A percentile compares a stretch with the other conserved stretches of the same genome.
Conservation (phyloP, 2,329 filamentous ascomycete genomes). For the Aspergillus chevalieri region DNA sequence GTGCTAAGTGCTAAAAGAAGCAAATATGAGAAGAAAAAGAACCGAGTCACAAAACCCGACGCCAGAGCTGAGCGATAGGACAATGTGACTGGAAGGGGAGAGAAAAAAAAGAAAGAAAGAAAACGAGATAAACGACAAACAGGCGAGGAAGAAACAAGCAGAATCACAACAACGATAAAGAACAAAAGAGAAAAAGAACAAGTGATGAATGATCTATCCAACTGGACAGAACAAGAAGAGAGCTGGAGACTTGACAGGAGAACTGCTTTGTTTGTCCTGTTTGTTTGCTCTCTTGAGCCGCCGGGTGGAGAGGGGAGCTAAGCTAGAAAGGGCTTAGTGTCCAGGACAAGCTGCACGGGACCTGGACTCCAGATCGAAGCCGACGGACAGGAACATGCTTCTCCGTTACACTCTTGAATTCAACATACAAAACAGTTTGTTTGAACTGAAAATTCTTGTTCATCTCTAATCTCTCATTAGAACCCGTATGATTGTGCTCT, state of each 20-base stretch:
- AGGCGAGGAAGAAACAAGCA: slow-evolving; percentile 4
- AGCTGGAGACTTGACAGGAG: neutral
- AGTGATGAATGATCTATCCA: neutral
- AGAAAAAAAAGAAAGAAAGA: slow-evolving; percentile 8
- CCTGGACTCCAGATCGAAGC: no score
- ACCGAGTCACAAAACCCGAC: neutral
- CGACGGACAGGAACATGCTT: no score
- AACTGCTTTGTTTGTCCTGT: neutral
- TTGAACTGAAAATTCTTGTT: no score
- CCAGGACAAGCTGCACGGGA: no score
- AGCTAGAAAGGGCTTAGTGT: no score
- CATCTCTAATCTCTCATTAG: no score
- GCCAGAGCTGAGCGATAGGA: neutral
- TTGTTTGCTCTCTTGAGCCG: no score
- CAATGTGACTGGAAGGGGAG: slow-evolving; percentile 12
- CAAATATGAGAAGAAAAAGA: slow-evolving; percentile 9
- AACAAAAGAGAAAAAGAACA: slow-evolving; percentile 4
- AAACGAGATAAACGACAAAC: neutral
- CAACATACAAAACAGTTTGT: no score
- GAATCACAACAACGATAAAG: slow-evolving; percentile 7
- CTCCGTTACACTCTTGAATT: no score
- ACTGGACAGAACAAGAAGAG: slow-evolving; percentile 8
- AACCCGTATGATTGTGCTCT: slow-evolving; percentile 14
- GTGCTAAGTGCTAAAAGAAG: neutral
- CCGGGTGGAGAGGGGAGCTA: no score